These are phyloP conservation scores for Pythium guiyangense DNA, from an alignment of 352 stramenopile species.

Conservation along the genomic window DNA sequence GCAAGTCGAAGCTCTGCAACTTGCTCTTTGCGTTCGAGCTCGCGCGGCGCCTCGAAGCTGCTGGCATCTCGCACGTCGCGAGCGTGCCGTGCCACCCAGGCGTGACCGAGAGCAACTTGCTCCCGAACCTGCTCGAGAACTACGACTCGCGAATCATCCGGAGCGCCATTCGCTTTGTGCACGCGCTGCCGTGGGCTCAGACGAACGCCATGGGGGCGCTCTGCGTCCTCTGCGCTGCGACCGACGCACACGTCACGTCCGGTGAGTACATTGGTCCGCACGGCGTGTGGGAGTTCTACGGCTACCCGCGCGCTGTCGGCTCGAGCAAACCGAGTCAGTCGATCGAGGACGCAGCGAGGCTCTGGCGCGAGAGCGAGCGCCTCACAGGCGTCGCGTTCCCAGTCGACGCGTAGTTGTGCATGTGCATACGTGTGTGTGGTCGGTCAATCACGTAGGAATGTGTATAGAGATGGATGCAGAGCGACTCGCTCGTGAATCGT, in stretches of 20 bases:
- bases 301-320: conserved; percentile 44
- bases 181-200: conserved; percentile 58
- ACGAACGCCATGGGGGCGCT: conserved; percentile 52
- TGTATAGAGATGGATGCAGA: background rate
- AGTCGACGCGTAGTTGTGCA: background rate
- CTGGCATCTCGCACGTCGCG: conserved; percentile 34
- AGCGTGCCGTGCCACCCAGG: conserved; percentile 83
- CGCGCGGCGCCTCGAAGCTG: conserved; percentile 59
- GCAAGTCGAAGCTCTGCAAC: conserved; percentile 92
- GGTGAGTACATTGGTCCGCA: conserved; percentile 60
- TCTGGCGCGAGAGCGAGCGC: conserved; percentile 31
- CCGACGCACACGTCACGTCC: conserved; percentile 28
- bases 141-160: conserved; percentile 50
- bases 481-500: background rate
- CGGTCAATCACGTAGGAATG: background rate
- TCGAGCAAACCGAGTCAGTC: conserved; percentile 50
- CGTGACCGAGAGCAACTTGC: conserved; percentile 64
- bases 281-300: conserved; percentile 55
- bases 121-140: conserved; percentile 51
- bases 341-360: conserved; percentile 18
- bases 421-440: too few relatives aligned
- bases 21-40: conserved; percentile 94
- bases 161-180: conserved; percentile 41
- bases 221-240: conserved; percentile 46
- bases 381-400: conserved; percentile 23